phyloP scores from a whole-genome alignment of 805 yeast species.

The Kuraishia borneana region DNA sequence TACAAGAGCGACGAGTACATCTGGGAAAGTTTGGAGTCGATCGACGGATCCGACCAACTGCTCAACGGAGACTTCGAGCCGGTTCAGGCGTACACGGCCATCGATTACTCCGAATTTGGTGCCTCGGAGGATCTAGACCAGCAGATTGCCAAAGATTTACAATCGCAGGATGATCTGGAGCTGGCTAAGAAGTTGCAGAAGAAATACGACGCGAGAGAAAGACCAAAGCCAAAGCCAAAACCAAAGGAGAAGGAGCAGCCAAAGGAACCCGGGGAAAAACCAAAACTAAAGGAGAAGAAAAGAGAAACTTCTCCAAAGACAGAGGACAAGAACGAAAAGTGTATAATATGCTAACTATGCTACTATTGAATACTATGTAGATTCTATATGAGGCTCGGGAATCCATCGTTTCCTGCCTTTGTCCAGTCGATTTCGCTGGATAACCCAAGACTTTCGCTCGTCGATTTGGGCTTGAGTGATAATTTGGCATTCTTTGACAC shows the following conservation, averaged over 20 bases:
- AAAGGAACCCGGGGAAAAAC: background rate
- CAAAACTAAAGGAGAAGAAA: background rate
- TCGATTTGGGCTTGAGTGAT: no score
- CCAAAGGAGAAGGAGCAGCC: conserved; percentile 21
- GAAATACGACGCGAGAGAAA: conserved; percentile 19
- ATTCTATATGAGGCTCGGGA: conserved; percentile 2
- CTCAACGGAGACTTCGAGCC: conserved; percentile 58
- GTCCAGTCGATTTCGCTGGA: no score
- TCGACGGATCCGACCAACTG: conserved; percentile 64
- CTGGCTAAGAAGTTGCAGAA: conserved; percentile 19
- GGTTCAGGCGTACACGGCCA: conserved; percentile 2
- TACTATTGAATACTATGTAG: background rate
- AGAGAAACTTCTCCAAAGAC: background rate
- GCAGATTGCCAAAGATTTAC: conserved; percentile 4
- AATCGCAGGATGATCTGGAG: conserved; percentile 13
- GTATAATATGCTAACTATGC: background rate
- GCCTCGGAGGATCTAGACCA: conserved; percentile 9
- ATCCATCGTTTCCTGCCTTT: no score
- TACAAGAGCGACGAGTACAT: conserved; percentile 43
- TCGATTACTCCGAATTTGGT: conserved; percentile 15
- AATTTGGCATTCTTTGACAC: no score
- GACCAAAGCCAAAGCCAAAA: conserved; percentile 2
- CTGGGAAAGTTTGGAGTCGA: conserved; percentile 71
- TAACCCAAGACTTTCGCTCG: no score
- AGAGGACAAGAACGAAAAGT: background rate